Evolutionary conservation across 225 moss, liverwort and hornwort genomes (phyloP), one percentile per base, ranked within the genome.

Genomic region (Polytrichum formosum): DNA sequence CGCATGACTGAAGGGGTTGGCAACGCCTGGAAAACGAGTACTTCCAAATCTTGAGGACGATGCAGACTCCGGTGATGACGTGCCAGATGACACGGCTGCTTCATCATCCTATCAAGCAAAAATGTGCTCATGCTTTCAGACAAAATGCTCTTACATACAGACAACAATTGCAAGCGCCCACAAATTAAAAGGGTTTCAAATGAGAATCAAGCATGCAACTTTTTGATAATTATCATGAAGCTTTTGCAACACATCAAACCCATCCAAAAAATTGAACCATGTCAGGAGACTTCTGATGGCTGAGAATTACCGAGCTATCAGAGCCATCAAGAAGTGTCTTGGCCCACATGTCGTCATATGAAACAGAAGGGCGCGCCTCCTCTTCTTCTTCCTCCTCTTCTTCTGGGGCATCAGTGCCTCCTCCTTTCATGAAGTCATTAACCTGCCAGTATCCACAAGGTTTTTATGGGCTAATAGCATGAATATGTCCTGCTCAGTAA

Each of bases 391-490:
- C 87, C 56, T 88, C 89, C 56, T 88, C 89, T 69, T 88, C 88
- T 63, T 90, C 94, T 3, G 98, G 98, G 71, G 98, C 98, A 80
- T 94, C 88, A 46, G 91, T 94, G 55, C 98, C 98, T 72, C 90
- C 91, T 64, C 98, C 98, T 86, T 92, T 91, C 84, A 98, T 90
- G 61, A 92, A 98, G 64, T 92, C 98, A 74, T 98, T 98, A 28
- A 94, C 93, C 96, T 97, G 67, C 28, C 78, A 19, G 3, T 3
- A 13, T 16, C 13, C 46, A 46, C 13, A 13, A 37, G 37, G 10
- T 10, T 37, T 46, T 46, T 46, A 46, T 13, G 13, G 13, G 46
- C 46, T 46, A 13, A 13, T 46, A 46, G 46, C 16, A 46, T 46
- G 16, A 46, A 46, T 46, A 46, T 16, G 13, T 13, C 10, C 46